Percentiles rank a stretch among this genome's conserved stretches.
Evolutionary conservation across 2,329 filamentous ascomycete genomes (phyloP).

Genomic region (Calonectria ilicicola): DNA sequence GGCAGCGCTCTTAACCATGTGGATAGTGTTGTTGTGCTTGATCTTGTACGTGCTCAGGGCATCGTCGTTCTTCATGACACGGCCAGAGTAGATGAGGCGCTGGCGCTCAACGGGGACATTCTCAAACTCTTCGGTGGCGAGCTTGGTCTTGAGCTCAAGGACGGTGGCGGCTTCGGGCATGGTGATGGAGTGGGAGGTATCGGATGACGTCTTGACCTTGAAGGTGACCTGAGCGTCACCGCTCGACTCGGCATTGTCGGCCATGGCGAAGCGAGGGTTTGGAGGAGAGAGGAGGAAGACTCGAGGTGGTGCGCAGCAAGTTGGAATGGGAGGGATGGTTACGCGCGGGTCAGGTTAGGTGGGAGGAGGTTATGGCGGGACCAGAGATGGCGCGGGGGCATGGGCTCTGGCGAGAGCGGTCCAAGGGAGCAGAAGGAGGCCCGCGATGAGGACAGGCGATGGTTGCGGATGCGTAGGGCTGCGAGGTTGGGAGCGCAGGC

Average conservation of each 20-base stretch:
- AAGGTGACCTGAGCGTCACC: constrained; percentile 88
- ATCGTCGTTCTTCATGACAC: constrained; percentile 96
- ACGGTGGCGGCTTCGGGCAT: constrained; percentile 82
- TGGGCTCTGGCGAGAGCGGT: neutral
- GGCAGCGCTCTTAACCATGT: constrained; percentile 95
- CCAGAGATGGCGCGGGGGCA: constrained; percentile 5
- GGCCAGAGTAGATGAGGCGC: constrained; percentile 96
- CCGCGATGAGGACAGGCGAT: neutral
- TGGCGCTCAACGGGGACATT: constrained; percentile 90
- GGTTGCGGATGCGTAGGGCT: neutral
- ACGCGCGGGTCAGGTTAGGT: neutral
- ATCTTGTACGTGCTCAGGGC: constrained; percentile 90
- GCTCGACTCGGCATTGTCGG: constrained; percentile 70
- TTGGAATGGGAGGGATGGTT: neutral
- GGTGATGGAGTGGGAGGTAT: constrained; percentile 86
- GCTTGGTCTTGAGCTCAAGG: constrained; percentile 88
- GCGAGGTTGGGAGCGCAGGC: constrained; percentile 1
- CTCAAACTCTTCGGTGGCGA: constrained; percentile 84
- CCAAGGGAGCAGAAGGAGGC: neutral
- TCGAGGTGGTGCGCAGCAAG: neutral
- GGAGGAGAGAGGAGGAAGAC: constrained; percentile 22
- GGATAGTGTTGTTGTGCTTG: constrained; percentile 94
- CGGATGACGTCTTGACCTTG: constrained; percentile 96
- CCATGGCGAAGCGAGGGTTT: constrained; percentile 60
- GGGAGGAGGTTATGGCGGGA: constrained; percentile 6